Evolutionary conservation across 176 grass and related monocot species (phyloP), one percentile per base, ranked within the genome.

Genomic region (Urochloa ruziziensis): DNA sequence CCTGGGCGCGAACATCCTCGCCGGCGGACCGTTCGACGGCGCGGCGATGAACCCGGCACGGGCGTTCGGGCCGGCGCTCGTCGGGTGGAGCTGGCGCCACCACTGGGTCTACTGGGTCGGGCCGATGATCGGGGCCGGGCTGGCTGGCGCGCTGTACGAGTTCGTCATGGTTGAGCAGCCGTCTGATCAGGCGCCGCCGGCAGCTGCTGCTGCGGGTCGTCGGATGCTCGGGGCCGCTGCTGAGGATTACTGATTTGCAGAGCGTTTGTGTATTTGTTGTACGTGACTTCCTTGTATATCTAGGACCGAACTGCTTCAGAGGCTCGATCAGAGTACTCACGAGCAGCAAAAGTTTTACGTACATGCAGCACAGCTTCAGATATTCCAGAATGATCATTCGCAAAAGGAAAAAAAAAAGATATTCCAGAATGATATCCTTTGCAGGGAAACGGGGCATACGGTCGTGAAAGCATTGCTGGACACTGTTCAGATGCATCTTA

Each of bases 71-170:
- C 90, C 92, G 4, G 92, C 92, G 72, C 76, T 97, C 30, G 85
- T 97, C 52, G 90, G 94, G 6, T 97, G 94, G 94, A 79, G 27
- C 79, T 97, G 94, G 94, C 49, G 85, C 57, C 83, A 88, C 90
- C 90, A 97, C 86, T 97, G 90, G 92, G 81, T 97, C 5, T 94
- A 97, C 73, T 97, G 95, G 95, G 49, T 97, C 13, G 95, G 92
- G 0, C 95, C 95, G 1, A 88, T 94, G 7, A 77, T 97, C 44
- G 95, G 92, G 14, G 86, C 86, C 23, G 92, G 83, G 27, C 64
- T 94, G 24, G 92, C 92, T 5, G 78, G 78, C 62, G 70, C 86
- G 33, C 13, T 92, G 10, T 94, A 94, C 29, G 92, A 97, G 81
- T 97, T 58, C 56, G 85, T 94, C 29, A 62, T 94, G 80, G 88